Conservation (phyloP, 306 rosid genomes). For the Prinsepia uniflora region DNA sequence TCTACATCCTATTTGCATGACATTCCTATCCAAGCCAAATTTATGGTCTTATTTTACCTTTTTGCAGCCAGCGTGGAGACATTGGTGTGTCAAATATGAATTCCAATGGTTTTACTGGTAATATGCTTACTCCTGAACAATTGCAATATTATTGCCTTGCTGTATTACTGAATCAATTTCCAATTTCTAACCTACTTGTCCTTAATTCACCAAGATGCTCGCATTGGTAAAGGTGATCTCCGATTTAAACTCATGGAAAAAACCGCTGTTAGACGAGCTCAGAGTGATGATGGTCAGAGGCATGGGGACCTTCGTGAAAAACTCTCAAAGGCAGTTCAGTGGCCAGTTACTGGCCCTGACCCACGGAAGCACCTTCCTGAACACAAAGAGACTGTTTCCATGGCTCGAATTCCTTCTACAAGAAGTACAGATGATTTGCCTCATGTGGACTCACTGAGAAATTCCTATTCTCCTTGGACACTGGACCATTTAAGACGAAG, state of each 20-base stretch:
- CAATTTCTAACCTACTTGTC: slow-evolving; percentile 19
- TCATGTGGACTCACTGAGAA: slow-evolving; percentile 58
- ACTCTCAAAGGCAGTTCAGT: slow-evolving; percentile 55
- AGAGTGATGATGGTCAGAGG: slow-evolving; percentile 44
- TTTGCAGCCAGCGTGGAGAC: slow-evolving; percentile 70
- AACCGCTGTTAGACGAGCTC: slow-evolving; percentile 45
- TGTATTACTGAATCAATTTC: slow-evolving; percentile 21
- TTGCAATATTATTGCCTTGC: slow-evolving; percentile 27
- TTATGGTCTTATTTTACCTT: slow-evolving; percentile 19
- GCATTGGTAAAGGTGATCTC: slow-evolving; percentile 71
- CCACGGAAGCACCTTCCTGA: slow-evolving; percentile 39
- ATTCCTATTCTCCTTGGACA: slow-evolving; percentile 74
- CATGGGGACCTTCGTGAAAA: slow-evolving; percentile 80
- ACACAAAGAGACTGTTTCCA: slow-evolving; percentile 41
- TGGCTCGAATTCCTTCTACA: slow-evolving; percentile 47
- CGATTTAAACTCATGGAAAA: slow-evolving; percentile 77
- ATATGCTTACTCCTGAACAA: slow-evolving; percentile 30
- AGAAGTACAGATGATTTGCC: slow-evolving; percentile 61
- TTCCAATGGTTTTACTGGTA: slow-evolving; percentile 51
- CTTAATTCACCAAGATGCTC: slow-evolving; percentile 34
- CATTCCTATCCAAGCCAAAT: neutral
- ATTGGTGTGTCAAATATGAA: slow-evolving; percentile 29
- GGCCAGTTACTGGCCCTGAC: slow-evolving; percentile 18
- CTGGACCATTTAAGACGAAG: slow-evolving; percentile 62
- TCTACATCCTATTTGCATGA: neutral